These are phyloP conservation scores for Starmera dryadoides DNA, from an alignment of 805 yeast genomes.

Conservation along the genomic window DNA sequence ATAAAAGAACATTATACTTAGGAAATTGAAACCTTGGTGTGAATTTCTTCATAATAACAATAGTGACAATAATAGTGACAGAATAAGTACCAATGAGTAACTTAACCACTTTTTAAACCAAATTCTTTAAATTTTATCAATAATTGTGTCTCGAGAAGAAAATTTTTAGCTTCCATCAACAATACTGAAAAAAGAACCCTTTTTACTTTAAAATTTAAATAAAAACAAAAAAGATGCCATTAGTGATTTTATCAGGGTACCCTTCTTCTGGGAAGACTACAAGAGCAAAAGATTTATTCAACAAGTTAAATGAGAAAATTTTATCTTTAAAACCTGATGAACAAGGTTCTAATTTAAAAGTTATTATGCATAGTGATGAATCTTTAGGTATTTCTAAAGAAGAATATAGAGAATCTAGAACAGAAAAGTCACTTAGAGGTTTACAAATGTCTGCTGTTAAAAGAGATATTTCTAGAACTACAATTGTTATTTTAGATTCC, in stretches of 20 bases:
- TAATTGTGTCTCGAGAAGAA: not conserved
- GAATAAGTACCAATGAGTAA: too few species aligned
- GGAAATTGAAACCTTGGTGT: slow-evolving; percentile 73
- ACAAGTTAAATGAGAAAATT: slow-evolving; percentile 40
- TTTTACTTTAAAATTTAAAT: too few species aligned
- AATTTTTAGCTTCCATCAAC: not conserved
- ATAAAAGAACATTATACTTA: slow-evolving; percentile 54
- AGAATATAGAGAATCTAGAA: slow-evolving; percentile 60
- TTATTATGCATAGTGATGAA: slow-evolving; percentile 73
- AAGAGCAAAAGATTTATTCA: slow-evolving; percentile 52
- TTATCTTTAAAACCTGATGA: slow-evolving; percentile 29
- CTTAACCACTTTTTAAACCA: too few species aligned
- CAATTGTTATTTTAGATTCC: slow-evolving; percentile 79
- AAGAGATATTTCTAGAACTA: slow-evolving; percentile 60
- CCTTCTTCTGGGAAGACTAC: slow-evolving; percentile 84
- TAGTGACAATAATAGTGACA: too few species aligned
- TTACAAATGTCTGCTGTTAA: slow-evolving; percentile 85
- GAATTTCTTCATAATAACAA: slow-evolving; percentile 27
- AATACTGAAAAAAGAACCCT: not conserved
- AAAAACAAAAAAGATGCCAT: slow-evolving; percentile 57
- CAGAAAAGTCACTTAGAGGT: slow-evolving; percentile 80
- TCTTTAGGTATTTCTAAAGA: slow-evolving; percentile 62
- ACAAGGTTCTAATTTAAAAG: slow-evolving; percentile 49
- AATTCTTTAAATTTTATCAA: too few species aligned
- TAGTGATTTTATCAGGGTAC: slow-evolving; percentile 73